Percentiles rank a stretch among this genome's conserved stretches.
These are phyloP conservation scores for Penicilliopsis zonata DNA, from an alignment of 495 filamentous ascomycete species.

Conservation along the genomic window DNA sequence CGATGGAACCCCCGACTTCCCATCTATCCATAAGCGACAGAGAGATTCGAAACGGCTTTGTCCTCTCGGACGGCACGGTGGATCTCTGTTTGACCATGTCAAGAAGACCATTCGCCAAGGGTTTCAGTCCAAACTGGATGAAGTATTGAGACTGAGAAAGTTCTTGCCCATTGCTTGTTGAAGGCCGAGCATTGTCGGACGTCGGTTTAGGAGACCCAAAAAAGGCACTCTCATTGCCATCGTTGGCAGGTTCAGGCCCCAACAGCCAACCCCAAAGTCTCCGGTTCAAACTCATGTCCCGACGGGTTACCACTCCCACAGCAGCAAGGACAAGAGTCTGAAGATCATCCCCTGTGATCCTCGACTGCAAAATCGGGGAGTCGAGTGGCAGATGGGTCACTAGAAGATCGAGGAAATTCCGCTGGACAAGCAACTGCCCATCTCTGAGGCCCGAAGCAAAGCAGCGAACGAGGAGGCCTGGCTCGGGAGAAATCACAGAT, in stretches of 20 bases:
- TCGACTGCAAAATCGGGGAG: constrained; percentile 65
- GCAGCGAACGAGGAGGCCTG: constrained; percentile 77
- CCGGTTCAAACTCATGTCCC: constrained; percentile 94
- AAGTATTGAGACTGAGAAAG: constrained; percentile 56
- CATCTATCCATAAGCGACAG: constrained; percentile 94
- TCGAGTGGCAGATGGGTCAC: constrained; percentile 87
- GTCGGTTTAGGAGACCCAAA: constrained; percentile 36
- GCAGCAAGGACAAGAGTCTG: constrained; percentile 74
- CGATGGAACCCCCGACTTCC: constrained; percentile 86
- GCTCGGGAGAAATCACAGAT: constrained; percentile 83
- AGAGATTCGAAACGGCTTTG: constrained; percentile 83
- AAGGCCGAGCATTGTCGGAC: constrained; percentile 31
- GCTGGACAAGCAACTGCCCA: constrained; percentile 80
- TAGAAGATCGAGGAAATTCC: constrained; percentile 85
- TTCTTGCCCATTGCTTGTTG: constrained; percentile 29
- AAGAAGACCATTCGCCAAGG: constrained; percentile 62
- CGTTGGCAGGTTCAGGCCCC: constrained; percentile 57
- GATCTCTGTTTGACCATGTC: constrained; percentile 55
- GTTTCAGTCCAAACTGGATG: constrained; percentile 58
- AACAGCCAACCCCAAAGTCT: constrained; percentile 95
- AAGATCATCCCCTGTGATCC: constrained; percentile 58
- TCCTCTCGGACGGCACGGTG: constrained; percentile 51
- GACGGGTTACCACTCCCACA: constrained; percentile 66
- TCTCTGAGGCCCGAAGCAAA: constrained; percentile 86
- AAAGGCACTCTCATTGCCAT: constrained; percentile 25